Evolutionary conservation across 2,329 filamentous ascomycete species (phyloP), one percentile per base, ranked within the genome.

Genomic region (Diaporthe aspalathi): DNA sequence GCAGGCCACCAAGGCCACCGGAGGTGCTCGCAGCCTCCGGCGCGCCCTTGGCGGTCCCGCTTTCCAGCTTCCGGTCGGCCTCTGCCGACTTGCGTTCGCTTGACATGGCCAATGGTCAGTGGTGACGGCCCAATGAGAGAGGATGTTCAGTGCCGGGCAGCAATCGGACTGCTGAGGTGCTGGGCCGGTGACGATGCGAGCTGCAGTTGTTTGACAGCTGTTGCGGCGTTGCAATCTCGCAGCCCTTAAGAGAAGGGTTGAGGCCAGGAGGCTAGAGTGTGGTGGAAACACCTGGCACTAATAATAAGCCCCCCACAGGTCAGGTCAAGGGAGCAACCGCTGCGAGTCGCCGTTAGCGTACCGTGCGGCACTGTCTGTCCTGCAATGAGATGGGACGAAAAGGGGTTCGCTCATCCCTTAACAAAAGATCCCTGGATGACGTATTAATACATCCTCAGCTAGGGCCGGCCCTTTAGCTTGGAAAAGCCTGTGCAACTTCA

Each of bases 1-100:
- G 93, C 76, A 95, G 62, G 53, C 70, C 67, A 63, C 72, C 72
- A 20, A 63, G 60, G 24, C 47, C 43, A 22, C 69, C 65, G 66
- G 72, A 54, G 52, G 35, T 68, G 29, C 45, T 45, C 40, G 65
- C 24, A 35, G 69, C 22, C 49, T 73, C 65, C 27, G 69, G 69
- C 9, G 68, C 22, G 38, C 20, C n/a, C 40, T 71, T 66, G 17
- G 72, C 63, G 14, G 43, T 68, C 11, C 72, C 72, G 69, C 63
- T 67, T 40, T 73, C 72, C 52, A 73, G 72, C 47, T 71, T 73
- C 50, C 72, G 69, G 50, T 71, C 69, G 53, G 62, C 72, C 24
- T 73, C 72, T 67, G 72, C 70, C 47, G 72, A 73, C 22, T 70
- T 60, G 52, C 72, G 72, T 50, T 73, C 63, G 72, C 72, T 52